Conservation (phyloP, 1,284 basidiomycete species). For the Boletellus sp. region DNA sequence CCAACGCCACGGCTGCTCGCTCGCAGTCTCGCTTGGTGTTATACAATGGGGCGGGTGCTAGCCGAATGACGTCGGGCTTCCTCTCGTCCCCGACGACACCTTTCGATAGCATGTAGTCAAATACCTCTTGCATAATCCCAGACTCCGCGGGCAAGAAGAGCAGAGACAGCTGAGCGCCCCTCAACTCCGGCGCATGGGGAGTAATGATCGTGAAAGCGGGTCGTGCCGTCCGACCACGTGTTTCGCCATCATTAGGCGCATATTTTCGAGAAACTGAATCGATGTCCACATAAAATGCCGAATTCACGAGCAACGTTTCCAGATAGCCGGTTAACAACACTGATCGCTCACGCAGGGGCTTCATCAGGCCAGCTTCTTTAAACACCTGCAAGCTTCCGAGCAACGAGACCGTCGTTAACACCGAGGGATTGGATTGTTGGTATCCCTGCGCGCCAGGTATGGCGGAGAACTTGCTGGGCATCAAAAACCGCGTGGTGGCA, state of each 20-base stretch:
- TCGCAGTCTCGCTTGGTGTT: constrained; percentile 79
- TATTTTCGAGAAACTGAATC: constrained; percentile 38
- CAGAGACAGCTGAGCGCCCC: constrained; percentile 86
- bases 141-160: constrained; percentile 65
- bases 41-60: constrained; percentile 83
- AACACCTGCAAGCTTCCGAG: constrained; percentile 82
- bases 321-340: constrained; percentile 68
- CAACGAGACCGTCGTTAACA: constrained; percentile 75
- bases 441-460: constrained; percentile 91
- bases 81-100: constrained; percentile 91
- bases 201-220: constrained; percentile 85
- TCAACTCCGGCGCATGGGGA: constrained; percentile 57
- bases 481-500: constrained; percentile 82
- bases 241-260: constrained; percentile 17
- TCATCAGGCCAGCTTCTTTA: constrained; percentile 72
- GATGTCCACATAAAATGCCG: constrained; percentile 57
- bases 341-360: constrained; percentile 65
- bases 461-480: constrained; percentile 82
- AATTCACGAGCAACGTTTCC: constrained; percentile 59
- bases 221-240: constrained; percentile 13
- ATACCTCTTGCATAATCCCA: constrained; percentile 70
- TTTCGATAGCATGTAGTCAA: constrained; percentile 53
- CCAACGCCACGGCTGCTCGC: constrained; percentile 58
- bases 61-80: constrained; percentile 84
- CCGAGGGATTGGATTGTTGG: constrained; percentile 91